Evolutionary conservation across 768 basidiomycete genomes (phyloP).

Genomic region (Porphyrellus cyaneotinctus): DNA sequence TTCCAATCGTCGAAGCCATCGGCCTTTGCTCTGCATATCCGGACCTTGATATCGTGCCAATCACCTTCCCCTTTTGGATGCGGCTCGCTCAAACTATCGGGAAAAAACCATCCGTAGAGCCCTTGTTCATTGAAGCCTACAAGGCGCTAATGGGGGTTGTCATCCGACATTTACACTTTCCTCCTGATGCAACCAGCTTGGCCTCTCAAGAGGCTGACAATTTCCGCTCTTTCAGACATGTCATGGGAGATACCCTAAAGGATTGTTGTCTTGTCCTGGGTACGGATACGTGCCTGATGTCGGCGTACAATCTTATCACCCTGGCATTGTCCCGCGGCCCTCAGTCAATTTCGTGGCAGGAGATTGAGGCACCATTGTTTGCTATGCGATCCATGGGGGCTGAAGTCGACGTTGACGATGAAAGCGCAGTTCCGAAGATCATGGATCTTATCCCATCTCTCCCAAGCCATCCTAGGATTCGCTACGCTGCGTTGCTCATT

Average conservation of each 20-base stretch:
- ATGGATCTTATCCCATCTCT: constrained; percentile 91
- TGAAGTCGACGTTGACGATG: constrained; percentile 78
- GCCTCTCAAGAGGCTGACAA: constrained; percentile 85
- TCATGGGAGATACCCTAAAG: constrained; percentile 98
- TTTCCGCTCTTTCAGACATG: constrained; percentile 92
- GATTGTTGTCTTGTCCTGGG: constrained; percentile 96
- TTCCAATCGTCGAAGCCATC: constrained; percentile 93
- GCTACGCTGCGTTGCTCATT: constrained; percentile 92
- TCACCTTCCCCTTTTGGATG: constrained; percentile 99
- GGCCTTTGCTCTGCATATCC: constrained; percentile 88
- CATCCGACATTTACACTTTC: constrained; percentile 89
- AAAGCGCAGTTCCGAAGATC: constrained; percentile 88
- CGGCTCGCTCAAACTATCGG: constrained; percentile 86
- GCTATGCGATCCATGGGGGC: constrained; percentile 98
- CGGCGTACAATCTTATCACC: constrained; percentile 78
- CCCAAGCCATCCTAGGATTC: constrained; percentile 85
- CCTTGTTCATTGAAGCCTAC: constrained; percentile 81
- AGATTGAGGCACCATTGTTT: constrained; percentile 95
- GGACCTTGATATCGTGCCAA: constrained; percentile 93
- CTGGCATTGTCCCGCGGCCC: constrained; percentile 60
- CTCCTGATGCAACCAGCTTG: constrained; percentile 60
- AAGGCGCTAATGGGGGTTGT: constrained; percentile 79
- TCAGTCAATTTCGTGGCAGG: constrained; percentile 79
- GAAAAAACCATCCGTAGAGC: constrained; percentile 66
- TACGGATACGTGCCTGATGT: constrained; percentile 75